A percentile compares a stretch with the other conserved stretches of the same genome.
Conservation (phyloP, 2,329 filamentous ascomycete species). For the Clonostachys solani region DNA sequence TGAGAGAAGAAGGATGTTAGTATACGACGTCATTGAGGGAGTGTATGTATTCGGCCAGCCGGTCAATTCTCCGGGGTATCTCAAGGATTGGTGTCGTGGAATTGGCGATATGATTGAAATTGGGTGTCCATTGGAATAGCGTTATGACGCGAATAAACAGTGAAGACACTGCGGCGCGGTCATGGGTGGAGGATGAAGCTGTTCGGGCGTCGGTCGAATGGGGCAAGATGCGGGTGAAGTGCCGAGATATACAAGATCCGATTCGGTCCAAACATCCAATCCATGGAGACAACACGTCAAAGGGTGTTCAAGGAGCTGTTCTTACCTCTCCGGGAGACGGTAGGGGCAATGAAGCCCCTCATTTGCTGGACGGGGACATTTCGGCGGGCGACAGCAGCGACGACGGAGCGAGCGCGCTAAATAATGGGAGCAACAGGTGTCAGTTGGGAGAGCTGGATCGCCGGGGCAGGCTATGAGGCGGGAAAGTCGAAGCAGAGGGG, state of each 20-base stretch:
- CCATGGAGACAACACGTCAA: background rate
- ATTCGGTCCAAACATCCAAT: background rate
- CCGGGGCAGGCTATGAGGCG: background rate
- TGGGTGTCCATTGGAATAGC: background rate
- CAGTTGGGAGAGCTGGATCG: background rate
- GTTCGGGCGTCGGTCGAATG: too few species aligned
- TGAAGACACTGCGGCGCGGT: too few species aligned
- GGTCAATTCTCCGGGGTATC: too few species aligned
- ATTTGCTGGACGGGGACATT: conserved; percentile 33
- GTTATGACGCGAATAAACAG: too few species aligned
- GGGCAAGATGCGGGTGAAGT: too few species aligned
- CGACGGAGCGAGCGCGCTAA: conserved; percentile 48
- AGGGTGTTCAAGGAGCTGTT: conserved; percentile 7
- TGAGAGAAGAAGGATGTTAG: too few species aligned
- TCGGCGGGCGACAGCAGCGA: conserved; percentile 40
- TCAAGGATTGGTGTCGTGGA: background rate
- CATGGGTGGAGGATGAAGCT: too few species aligned
- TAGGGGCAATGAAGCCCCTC: conserved; percentile 57
- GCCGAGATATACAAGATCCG: too few species aligned
- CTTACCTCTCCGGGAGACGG: conserved; percentile 59
- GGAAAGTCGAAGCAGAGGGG: background rate
- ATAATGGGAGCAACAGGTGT: conserved; percentile 8
- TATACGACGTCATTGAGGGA: too few species aligned
- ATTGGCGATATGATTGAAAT: background rate
- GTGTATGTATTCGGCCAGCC: too few species aligned